Evolutionary conservation across 768 basidiomycete species (phyloP).

Genomic region (Pisolithus sp.): DNA sequence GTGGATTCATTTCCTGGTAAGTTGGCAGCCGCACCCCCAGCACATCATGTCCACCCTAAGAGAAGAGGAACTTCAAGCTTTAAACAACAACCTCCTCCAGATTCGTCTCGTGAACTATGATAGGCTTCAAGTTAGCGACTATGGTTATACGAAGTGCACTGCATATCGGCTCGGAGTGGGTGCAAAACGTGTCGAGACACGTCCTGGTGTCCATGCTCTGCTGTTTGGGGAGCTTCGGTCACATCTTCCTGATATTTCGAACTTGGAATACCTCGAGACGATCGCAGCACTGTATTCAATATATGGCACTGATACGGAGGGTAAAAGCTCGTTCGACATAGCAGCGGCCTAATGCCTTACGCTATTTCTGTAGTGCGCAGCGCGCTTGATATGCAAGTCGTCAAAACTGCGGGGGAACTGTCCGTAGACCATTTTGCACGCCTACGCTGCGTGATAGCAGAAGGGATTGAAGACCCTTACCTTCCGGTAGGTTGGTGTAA

Average conservation of each 20-base stretch:
- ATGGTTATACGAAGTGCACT: constrained; percentile 4
- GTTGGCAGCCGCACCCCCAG: no score
- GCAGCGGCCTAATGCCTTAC: background rate
- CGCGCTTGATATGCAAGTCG: constrained; percentile 34
- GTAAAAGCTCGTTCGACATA: constrained; percentile 1
- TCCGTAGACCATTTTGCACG: constrained; percentile 39
- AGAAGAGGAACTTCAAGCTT: background rate
- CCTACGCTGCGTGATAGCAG: constrained; percentile 35
- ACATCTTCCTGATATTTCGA: constrained; percentile 26
- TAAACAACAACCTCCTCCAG: background rate
- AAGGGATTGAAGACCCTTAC: constrained; percentile 32
- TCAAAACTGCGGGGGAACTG: constrained; percentile 35
- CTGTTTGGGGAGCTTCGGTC: constrained; percentile 50
- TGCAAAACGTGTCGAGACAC: constrained; percentile 21
- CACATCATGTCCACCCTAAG: background rate
- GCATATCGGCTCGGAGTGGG: background rate
- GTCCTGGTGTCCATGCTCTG: constrained; percentile 39
- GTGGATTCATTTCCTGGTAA: no score
- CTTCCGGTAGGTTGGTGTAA: constrained; percentile 23
- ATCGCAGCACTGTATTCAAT: constrained; percentile 44
- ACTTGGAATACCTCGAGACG: constrained; percentile 36
- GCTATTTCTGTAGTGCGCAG: constrained; percentile 21
- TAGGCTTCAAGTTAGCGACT: constrained; percentile 19
- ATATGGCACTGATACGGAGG: constrained; percentile 7
- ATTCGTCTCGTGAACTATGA: background rate